Evolutionary conservation across 441 rosid species (phyloP).

Genomic region (Arabidopsis lyrata): DNA sequence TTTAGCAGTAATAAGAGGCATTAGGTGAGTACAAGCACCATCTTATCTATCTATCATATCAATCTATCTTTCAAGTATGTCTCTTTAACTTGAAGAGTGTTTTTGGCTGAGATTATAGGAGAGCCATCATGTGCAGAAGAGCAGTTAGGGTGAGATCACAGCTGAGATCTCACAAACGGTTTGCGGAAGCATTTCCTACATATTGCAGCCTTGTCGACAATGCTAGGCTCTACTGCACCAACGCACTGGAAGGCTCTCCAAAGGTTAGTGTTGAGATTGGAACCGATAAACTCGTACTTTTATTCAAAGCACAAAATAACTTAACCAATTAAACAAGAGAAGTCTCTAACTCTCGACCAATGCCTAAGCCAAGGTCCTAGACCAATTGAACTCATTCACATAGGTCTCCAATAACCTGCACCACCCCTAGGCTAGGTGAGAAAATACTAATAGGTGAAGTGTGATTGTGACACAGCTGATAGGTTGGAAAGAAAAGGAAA

Average conservation of each 20-base stretch:
- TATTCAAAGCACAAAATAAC: background rate
- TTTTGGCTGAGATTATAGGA: slow-evolving; percentile 51
- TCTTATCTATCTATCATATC: background rate
- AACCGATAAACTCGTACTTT: background rate
- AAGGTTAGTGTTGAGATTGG: slow-evolving; percentile 61
- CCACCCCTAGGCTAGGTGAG: background rate
- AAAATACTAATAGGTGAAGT: slow-evolving; percentile 36
- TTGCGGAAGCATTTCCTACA: slow-evolving; percentile 86
- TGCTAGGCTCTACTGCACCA: slow-evolving; percentile 87
- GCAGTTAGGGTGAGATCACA: slow-evolving; percentile 93
- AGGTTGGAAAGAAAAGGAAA: slow-evolving; percentile 98
- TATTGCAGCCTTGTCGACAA: slow-evolving; percentile 85
- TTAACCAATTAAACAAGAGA: background rate
- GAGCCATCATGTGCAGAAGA: slow-evolving; percentile 93
- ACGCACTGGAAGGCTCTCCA: slow-evolving; percentile 88
- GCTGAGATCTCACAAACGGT: slow-evolving; percentile 89
- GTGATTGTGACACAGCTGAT: slow-evolving; percentile 70
- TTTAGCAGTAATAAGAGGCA: slow-evolving; percentile 90
- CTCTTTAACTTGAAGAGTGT: slow-evolving; percentile 25
- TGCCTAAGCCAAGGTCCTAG: slow-evolving; percentile 1
- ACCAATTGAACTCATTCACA: background rate
- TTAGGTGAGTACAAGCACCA: slow-evolving; percentile 58
- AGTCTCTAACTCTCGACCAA: background rate
- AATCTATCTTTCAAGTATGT: slow-evolving; percentile 6
- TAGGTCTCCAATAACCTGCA: slow-evolving; percentile 7